A percentile compares a stretch with the other conserved stretches of the same genome.
phyloP scores from a whole-genome alignment of 2,329 filamentous ascomycete species.

The Colletotrichum filicis region DNA sequence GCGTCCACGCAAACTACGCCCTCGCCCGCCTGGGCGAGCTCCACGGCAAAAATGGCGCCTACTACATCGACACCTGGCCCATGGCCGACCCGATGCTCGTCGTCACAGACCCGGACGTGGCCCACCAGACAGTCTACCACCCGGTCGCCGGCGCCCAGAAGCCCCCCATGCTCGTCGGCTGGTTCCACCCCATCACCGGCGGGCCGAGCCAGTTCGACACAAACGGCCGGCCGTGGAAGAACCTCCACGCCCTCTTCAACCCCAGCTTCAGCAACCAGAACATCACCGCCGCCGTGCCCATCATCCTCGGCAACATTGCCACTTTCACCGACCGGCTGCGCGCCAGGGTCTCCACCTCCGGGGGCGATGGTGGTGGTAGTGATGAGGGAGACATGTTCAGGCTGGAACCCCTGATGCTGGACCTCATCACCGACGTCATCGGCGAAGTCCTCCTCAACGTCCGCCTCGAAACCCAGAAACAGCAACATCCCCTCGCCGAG shows the following conservation, averaged over 20 bases:
- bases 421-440: slow-evolving; percentile 47
- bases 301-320: slow-evolving; percentile 43
- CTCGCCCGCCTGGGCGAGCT: slow-evolving; percentile 16
- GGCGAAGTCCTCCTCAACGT: slow-evolving; percentile 45
- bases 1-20: slow-evolving; percentile 21
- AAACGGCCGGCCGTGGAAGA: slow-evolving; percentile 45
- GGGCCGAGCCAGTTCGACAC: slow-evolving; percentile 46
- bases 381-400: slow-evolving; percentile 31
- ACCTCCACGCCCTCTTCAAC: slow-evolving; percentile 42
- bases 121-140: slow-evolving; percentile 43
- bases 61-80: slow-evolving; percentile 45
- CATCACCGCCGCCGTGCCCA: slow-evolving; percentile 43
- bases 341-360: slow-evolving; percentile 29
- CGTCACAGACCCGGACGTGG: slow-evolving; percentile 43
- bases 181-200: slow-evolving; percentile 45
- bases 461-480: slow-evolving; percentile 44
- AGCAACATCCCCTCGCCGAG: slow-evolving; percentile 43
- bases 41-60: slow-evolving; percentile 41
- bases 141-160: slow-evolving; percentile 41
- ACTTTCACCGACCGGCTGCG: slow-evolving; percentile 41
- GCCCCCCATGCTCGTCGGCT: slow-evolving; percentile 40
- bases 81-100: slow-evolving; percentile 42
- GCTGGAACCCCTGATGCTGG: slow-evolving; percentile 41
- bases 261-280: slow-evolving; percentile 46
- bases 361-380: too few species aligned